Evolutionary conservation across 441 rosid genomes (phyloP).

Genomic region (Erodium texanum): DNA sequence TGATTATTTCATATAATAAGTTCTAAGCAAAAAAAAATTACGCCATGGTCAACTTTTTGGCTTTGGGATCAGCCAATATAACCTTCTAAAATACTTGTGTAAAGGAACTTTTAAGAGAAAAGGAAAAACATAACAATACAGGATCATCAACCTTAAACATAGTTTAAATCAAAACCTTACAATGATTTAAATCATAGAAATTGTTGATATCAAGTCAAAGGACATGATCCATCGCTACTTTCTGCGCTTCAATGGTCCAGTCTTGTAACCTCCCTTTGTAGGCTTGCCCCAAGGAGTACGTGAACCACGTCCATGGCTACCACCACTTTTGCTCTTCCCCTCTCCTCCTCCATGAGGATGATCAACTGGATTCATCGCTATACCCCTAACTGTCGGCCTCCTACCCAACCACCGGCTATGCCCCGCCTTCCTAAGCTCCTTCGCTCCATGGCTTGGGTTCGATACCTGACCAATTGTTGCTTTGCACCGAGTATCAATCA

Average conservation of each 20-base stretch:
- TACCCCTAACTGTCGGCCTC: slow-evolving; percentile 78
- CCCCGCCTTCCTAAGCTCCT: slow-evolving; percentile 78
- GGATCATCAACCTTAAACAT: slow-evolving; percentile 3
- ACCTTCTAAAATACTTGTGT: neutral
- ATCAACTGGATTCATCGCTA: slow-evolving; percentile 89
- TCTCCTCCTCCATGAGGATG: slow-evolving; percentile 99
- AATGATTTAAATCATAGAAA: neutral
- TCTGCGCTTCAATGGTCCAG: slow-evolving; percentile 52
- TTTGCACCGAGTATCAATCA: slow-evolving; percentile 57
- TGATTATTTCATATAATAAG: neutral
- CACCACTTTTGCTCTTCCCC: slow-evolving; percentile 89
- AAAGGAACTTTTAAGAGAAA: neutral
- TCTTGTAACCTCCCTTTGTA: slow-evolving; percentile 65
- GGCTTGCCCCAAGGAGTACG: slow-evolving; percentile 92
- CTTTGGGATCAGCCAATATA: neutral
- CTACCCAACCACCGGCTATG: slow-evolving; percentile 72
- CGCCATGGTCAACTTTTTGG: neutral
- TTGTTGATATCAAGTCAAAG: neutral
- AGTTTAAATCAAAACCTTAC: neutral
- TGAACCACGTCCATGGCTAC: slow-evolving; percentile 53
- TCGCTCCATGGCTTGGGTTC: slow-evolving; percentile 48
- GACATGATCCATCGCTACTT: slow-evolving; percentile 22
- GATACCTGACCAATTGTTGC: slow-evolving; percentile 74
- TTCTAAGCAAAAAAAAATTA: neutral
- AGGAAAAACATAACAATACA: neutral